phyloP scores from a whole-genome alignment of 768 basidiomycete genomes.

The Auriscalpium vulgare region DNA sequence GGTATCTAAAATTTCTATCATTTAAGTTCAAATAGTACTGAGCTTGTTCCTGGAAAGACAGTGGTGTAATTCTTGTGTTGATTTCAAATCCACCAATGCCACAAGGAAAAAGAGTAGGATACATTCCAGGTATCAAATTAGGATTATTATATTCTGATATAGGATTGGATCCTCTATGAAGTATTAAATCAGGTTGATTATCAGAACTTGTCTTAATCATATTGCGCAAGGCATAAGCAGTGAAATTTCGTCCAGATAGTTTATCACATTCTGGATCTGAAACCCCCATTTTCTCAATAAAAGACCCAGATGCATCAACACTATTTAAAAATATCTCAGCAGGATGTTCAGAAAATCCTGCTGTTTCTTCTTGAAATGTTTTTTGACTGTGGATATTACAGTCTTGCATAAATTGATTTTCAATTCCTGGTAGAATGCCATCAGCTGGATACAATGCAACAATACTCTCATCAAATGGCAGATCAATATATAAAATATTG shows the following conservation, averaged over 20 bases:
- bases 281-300: conserved; percentile 25
- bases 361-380: conserved; percentile 21
- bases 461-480: not conserved
- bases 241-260: conserved; percentile 18
- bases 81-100: conserved; percentile 26
- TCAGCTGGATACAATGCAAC: not conserved
- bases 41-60: conserved; percentile 20
- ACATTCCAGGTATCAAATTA: conserved; percentile 23
- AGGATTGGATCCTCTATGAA: conserved; percentile 16
- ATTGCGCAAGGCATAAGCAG: too few relatives aligned
- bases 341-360: conserved; percentile 21
- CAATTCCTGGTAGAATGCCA: not conserved
- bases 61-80: not conserved
- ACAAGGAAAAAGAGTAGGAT: conserved; percentile 24
- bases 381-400: conserved; percentile 2
- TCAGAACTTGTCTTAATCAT: too few relatives aligned
- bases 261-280: conserved; percentile 22
- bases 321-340: conserved; percentile 5
- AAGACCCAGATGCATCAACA: not conserved
- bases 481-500: conserved; percentile 17
- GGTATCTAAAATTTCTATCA: conserved; percentile 17
- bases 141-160: conserved; percentile 27
- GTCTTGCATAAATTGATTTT: conserved; percentile 13
- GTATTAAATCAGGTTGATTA: conserved; percentile 17
- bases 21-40: conserved; percentile 16